Percentiles rank a stretch among this genome's conserved stretches.
Conservation (phyloP, 768 basidiomycete genomes). For the Coprinopsis strossmayeri region DNA sequence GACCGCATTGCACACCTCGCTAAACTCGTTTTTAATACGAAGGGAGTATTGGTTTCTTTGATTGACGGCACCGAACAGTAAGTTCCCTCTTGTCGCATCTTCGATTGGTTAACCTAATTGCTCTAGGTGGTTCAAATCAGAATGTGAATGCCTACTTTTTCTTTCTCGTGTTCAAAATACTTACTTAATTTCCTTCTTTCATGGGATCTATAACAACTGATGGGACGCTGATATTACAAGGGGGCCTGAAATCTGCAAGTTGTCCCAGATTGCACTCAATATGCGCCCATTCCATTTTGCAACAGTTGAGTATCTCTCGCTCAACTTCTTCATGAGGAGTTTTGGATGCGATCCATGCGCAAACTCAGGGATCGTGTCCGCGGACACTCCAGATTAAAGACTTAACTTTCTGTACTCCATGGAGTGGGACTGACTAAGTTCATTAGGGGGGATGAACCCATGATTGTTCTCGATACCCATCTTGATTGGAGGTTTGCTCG, state of each 20-base stretch:
- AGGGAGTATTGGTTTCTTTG: conserved; percentile 75
- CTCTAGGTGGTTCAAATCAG: conserved; percentile 81
- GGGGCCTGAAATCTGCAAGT: conserved; percentile 35
- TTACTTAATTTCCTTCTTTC: conserved; percentile 5
- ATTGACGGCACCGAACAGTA: conserved; percentile 84
- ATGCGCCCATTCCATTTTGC: conserved; percentile 78
- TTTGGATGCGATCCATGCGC: not conserved
- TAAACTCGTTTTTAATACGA: conserved; percentile 88
- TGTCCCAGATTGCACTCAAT: conserved; percentile 61
- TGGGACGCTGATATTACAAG: conserved; percentile 20
- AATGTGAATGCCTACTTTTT: conserved; percentile 45
- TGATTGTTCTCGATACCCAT: conserved; percentile 72
- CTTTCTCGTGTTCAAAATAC: not conserved
- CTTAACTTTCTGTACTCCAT: not conserved
- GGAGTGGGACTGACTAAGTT: conserved; percentile 5
- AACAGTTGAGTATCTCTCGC: conserved; percentile 43
- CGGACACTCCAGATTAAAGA: too few species aligned
- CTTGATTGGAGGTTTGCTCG: conserved; percentile 85
- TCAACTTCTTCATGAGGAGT: not conserved
- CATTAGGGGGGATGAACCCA: conserved; percentile 75
- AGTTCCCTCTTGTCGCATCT: conserved; percentile 18
- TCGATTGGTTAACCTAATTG: not conserved
- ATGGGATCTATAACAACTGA: not conserved
- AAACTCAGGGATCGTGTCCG: not conserved
- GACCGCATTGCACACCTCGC: conserved; percentile 91